These are phyloP conservation scores for Talaromyces sp. DNA, from an alignment of 2,329 filamentous ascomycete species.

Conservation along the genomic window DNA sequence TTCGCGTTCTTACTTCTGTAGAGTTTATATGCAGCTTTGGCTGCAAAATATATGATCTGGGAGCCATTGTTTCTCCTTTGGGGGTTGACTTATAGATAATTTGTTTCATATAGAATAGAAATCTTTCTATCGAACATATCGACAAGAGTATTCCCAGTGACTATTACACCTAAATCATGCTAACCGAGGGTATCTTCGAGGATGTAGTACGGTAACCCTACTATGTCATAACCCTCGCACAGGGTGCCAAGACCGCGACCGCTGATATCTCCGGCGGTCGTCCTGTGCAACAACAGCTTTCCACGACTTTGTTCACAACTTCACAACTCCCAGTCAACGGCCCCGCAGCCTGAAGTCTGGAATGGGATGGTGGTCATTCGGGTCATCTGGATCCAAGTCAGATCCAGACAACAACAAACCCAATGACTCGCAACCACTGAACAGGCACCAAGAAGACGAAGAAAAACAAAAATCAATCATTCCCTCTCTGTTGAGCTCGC, in stretches of 20 bases:
- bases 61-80: background rate
- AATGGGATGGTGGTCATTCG: constrained; percentile 46
- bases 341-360: constrained; percentile 15
- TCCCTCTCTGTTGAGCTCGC: constrained; percentile 14
- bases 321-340: background rate
- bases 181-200: background rate
- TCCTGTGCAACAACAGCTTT: background rate
- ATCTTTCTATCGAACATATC: background rate
- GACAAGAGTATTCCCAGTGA: background rate
- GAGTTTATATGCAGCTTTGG: background rate
- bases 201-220: background rate
- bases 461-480: constrained; percentile 18
- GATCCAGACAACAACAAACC: constrained; percentile 18
- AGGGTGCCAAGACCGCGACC: background rate
- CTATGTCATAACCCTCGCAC: background rate
- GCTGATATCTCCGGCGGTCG: background rate
- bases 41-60: background rate
- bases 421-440: constrained; percentile 14
- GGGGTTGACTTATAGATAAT: background rate
- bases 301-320: background rate
- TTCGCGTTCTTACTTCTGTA: constrained; percentile 17
- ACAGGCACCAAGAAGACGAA: constrained; percentile 22
- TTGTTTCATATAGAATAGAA: background rate
- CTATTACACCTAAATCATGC: background rate
- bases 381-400: constrained; percentile 38